Conservation (phyloP, 441 rosid genomes). For the Adansonia grandidieri region DNA sequence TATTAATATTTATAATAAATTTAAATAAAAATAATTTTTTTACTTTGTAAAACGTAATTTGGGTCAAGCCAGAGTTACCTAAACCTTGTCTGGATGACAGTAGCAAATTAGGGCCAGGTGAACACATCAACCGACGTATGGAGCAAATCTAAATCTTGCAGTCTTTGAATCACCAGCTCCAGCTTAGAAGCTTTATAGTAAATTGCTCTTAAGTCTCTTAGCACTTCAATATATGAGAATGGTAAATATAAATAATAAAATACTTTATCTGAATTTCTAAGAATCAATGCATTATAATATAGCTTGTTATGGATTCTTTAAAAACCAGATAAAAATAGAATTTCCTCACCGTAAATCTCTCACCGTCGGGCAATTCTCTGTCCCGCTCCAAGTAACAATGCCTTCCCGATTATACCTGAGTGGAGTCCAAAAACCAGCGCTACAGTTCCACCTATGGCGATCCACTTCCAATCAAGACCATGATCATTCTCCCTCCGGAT, state of each 20-base stretch:
- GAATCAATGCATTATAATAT: constrained; percentile 12
- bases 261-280: background rate
- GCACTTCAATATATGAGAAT: background rate
- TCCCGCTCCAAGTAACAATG: constrained; percentile 80
- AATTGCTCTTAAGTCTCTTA: background rate
- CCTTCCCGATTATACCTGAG: constrained; percentile 73
- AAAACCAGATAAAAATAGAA: background rate
- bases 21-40: too few relatives aligned
- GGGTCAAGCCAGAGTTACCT: too few relatives aligned
- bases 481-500: constrained; percentile 45
- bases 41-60: too few relatives aligned
- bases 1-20: too few relatives aligned
- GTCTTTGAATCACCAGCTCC: background rate
- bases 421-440: constrained; percentile 80
- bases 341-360: constrained; percentile 28
- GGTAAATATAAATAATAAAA: background rate
- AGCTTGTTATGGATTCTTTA: background rate
- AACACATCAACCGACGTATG: background rate
- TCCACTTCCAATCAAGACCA: constrained; percentile 90
- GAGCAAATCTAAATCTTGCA: background rate
- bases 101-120: background rate
- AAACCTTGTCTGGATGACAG: background rate
- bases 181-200: background rate
- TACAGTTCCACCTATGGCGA: constrained; percentile 77
- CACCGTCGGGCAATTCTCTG: constrained; percentile 79